Conservation (phyloP, 495 filamentous ascomycete species). For the Jackrogersella multiformis region DNA sequence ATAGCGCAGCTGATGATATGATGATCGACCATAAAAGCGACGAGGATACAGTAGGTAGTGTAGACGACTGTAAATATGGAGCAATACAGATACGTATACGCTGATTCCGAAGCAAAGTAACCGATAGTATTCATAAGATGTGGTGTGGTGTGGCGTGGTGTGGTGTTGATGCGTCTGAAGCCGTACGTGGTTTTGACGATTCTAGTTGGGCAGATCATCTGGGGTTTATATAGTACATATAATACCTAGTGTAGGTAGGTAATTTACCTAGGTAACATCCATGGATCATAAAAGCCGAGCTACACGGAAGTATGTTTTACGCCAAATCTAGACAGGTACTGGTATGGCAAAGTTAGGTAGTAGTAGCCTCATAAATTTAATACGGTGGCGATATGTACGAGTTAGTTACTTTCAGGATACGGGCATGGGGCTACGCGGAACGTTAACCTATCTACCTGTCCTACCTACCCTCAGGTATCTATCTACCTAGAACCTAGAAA, state of each 20-base stretch:
- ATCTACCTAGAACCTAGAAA: too few relatives aligned
- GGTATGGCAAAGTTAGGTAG: background rate
- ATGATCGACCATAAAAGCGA: too few relatives aligned
- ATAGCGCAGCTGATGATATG: too few relatives aligned
- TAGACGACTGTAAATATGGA: too few relatives aligned
- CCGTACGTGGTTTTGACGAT: too few relatives aligned
- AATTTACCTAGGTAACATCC: too few relatives aligned
- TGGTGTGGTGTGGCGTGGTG: too few relatives aligned
- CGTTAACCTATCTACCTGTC: background rate
- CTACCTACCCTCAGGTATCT: too few relatives aligned
- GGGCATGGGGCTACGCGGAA: background rate
- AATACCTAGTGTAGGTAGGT: too few relatives aligned
- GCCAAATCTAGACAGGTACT: background rate
- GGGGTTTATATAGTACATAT: background rate
- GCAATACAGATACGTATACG: too few relatives aligned
- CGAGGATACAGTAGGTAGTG: too few relatives aligned
- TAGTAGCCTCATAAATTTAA: background rate
- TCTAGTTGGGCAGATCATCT: background rate
- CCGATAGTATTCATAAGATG: background rate
- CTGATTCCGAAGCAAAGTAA: background rate
- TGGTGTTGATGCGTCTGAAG: too few relatives aligned
- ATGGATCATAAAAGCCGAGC: background rate
- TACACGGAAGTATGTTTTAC: background rate
- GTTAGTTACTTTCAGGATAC: constrained; percentile 1
- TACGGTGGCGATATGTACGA: background rate